Conservation (phyloP, 257 asterid genomes). For the Solanum piurae region DNA sequence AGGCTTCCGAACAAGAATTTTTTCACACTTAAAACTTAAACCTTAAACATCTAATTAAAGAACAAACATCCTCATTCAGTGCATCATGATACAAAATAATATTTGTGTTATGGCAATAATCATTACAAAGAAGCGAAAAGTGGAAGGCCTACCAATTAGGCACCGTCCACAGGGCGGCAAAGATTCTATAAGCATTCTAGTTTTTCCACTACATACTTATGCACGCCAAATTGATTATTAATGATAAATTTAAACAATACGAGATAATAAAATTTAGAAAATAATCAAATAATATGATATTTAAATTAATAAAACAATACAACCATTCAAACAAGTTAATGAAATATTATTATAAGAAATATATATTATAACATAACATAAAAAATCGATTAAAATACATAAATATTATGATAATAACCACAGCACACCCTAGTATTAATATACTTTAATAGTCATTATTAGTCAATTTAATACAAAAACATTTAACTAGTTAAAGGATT, state of each 20-base stretch:
- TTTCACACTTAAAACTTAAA: neutral
- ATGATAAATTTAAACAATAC: too few relatives aligned
- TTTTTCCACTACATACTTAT: neutral
- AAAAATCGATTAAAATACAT: neutral
- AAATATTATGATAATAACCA: neutral
- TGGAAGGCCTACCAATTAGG: neutral
- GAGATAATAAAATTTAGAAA: too few relatives aligned
- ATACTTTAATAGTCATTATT: neutral
- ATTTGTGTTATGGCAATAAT: neutral
- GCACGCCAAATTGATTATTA: neutral
- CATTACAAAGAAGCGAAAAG: neutral
- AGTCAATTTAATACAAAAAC: neutral
- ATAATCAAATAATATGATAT: too few relatives aligned
- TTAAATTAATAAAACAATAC: too few relatives aligned
- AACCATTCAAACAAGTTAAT: too few relatives aligned
- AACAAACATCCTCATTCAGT: too few relatives aligned
- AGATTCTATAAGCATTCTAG: neutral
- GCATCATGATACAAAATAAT: neutral
- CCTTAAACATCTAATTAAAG: neutral
- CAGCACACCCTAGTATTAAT: neutral
- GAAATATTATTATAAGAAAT: neutral
- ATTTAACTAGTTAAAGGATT: neutral
- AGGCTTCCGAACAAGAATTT: neutral
- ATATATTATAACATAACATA: neutral
- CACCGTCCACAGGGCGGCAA: neutral